phyloP scores from a whole-genome alignment of 1,139 yeast species.

The Blastobotrys indianensis region DNA sequence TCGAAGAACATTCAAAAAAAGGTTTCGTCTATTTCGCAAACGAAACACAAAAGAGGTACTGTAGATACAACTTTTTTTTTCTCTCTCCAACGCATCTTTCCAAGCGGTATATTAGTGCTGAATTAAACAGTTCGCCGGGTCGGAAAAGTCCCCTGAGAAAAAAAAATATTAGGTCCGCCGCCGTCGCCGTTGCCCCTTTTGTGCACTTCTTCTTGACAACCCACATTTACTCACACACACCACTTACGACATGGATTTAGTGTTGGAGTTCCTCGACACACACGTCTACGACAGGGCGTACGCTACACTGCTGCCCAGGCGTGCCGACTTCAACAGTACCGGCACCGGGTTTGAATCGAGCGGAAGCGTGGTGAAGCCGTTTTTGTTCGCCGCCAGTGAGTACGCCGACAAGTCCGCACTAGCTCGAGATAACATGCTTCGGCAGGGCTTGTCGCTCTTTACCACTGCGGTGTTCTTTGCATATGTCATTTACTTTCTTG shows the following conservation, averaged over 20 bases:
- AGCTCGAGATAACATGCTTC: slow-evolving; percentile 61
- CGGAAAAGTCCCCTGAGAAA: no score
- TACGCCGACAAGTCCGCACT: slow-evolving; percentile 58
- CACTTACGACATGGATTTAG: slow-evolving; percentile 67
- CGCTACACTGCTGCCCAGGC: slow-evolving; percentile 49
- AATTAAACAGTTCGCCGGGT: no score
- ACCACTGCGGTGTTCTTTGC: slow-evolving; percentile 78
- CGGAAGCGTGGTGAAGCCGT: slow-evolving; percentile 41
- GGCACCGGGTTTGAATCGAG: slow-evolving; percentile 17
- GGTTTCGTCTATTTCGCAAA: no score
- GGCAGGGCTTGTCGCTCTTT: slow-evolving; percentile 66
- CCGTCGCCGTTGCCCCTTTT: no score
- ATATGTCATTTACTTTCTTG: slow-evolving; percentile 67
- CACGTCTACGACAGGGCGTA: slow-evolving; percentile 65
- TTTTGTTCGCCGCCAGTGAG: slow-evolving; percentile 44
- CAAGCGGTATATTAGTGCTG: no score
- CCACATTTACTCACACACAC: not conserved
- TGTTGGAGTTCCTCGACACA: slow-evolving; percentile 71
- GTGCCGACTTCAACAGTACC: not conserved
- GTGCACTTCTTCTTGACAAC: no score
- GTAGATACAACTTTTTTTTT: no score
- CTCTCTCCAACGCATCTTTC: no score
- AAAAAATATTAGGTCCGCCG: no score
- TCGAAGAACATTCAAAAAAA: no score
- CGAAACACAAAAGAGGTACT: no score